A percentile compares a stretch with the other conserved stretches of the same genome.
phyloP scores from a whole-genome alignment of 441 rosid species.

The Euphorbia corollata region DNA sequence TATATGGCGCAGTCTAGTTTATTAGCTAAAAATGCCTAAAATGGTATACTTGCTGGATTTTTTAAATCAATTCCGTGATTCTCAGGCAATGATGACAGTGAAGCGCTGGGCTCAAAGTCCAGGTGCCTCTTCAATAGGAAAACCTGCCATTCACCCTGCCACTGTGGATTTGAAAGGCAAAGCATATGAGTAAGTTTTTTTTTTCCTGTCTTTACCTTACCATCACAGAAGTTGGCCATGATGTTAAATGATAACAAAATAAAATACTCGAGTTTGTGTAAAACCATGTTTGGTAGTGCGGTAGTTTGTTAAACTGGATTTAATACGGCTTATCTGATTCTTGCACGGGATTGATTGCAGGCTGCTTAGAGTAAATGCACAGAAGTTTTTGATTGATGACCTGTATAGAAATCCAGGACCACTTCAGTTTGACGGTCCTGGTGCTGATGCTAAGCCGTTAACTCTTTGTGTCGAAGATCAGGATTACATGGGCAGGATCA shows the following conservation, averaged over 20 bases:
- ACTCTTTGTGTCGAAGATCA: conserved; percentile 90
- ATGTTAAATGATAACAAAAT: not conserved
- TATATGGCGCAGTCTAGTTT: not conserved
- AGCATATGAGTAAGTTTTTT: conserved; percentile 73
- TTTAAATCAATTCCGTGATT: not conserved
- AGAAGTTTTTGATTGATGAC: conserved; percentile 73
- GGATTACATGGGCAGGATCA: conserved; percentile 99
- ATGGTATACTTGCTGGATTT: not conserved
- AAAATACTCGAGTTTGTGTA: not conserved
- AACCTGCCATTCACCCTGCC: conserved; percentile 93
- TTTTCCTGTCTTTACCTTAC: not conserved
- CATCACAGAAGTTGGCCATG: not conserved
- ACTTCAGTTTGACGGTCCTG: conserved; percentile 92
- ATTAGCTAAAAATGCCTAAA: not conserved
- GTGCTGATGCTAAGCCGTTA: conserved; percentile 84
- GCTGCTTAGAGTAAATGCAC: conserved; percentile 68
- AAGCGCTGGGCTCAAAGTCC: conserved; percentile 89
- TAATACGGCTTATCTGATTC: not conserved
- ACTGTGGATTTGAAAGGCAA: conserved; percentile 90
- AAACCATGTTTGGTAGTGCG: not conserved
- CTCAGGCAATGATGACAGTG: conserved; percentile 91
- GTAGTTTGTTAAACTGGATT: not conserved
- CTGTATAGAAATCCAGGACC: conserved; percentile 97
- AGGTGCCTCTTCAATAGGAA: conserved; percentile 62
- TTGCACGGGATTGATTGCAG: conserved; percentile 35